Conservation (phyloP, 768 basidiomycete genomes). For the Calocybe gangraenosa region DNA sequence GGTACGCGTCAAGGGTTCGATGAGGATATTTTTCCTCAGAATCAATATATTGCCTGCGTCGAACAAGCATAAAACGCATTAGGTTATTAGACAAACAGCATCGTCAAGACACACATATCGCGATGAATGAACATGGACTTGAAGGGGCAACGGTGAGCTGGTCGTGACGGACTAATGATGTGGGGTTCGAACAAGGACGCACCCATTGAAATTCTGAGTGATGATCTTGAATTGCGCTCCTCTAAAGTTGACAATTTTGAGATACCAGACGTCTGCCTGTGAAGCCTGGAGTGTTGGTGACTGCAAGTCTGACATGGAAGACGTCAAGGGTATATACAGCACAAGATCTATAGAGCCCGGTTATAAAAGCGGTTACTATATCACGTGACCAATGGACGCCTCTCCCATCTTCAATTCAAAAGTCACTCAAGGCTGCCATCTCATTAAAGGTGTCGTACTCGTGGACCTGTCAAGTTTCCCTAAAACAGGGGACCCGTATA, state of each 20-base stretch:
- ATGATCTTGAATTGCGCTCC: slow-evolving; percentile 53
- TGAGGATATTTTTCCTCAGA: slow-evolving; percentile 74
- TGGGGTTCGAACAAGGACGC: slow-evolving; percentile 20
- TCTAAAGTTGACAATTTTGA: slow-evolving; percentile 62
- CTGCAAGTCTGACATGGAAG: slow-evolving; percentile 12
- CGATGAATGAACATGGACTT: slow-evolving; percentile 90
- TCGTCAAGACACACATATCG: slow-evolving; percentile 58
- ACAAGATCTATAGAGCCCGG: too few species aligned
- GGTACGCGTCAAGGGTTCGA: slow-evolving; percentile 59
- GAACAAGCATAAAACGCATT: slow-evolving; percentile 2
- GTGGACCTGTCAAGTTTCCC: too few species aligned
- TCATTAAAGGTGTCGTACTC: too few species aligned
- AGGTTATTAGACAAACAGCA: slow-evolving; percentile 4
- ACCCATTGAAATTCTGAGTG: slow-evolving; percentile 86
- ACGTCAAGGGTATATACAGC: too few species aligned
- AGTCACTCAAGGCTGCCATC: too few species aligned
- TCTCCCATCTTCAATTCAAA: too few species aligned
- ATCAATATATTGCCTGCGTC: slow-evolving; percentile 80
- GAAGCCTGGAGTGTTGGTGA: slow-evolving; percentile 35
- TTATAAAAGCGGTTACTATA: too few species aligned
- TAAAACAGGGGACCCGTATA: too few species aligned
- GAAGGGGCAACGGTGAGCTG: not conserved
- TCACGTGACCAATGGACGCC: too few species aligned
- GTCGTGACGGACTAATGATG: not conserved
- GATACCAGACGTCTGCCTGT: slow-evolving; percentile 68